A percentile compares a stretch with the other conserved stretches of the same genome.
Evolutionary conservation across 2,329 filamentous ascomycete genomes (phyloP).

Genomic region (Exserohilum rostratum): DNA sequence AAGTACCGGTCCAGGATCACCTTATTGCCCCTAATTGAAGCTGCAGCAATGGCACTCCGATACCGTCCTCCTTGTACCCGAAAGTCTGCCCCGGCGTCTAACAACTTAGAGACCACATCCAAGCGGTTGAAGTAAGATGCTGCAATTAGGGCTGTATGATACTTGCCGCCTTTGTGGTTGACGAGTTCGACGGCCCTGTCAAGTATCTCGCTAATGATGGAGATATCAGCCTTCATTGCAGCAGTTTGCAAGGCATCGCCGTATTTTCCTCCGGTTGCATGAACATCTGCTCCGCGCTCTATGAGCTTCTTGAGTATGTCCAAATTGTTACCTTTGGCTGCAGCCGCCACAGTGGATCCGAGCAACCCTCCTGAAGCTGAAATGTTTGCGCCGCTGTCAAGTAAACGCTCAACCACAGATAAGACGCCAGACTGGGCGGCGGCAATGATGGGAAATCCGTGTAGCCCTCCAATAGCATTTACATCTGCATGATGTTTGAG

Average conservation of each 20-base stretch:
- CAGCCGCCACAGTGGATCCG: constrained; percentile 25
- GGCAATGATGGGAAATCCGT: constrained; percentile 25
- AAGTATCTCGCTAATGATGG: constrained; percentile 24
- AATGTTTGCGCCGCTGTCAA: constrained; percentile 21
- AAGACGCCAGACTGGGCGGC: constrained; percentile 22
- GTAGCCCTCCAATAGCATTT: constrained; percentile 20
- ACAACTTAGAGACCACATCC: constrained; percentile 24
- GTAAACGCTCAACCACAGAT: constrained; percentile 15
- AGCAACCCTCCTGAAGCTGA: constrained; percentile 15
- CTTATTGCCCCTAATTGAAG: constrained; percentile 26
- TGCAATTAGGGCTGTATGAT: constrained; percentile 30
- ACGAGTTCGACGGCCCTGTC: constrained; percentile 20
- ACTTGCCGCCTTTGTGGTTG: constrained; percentile 24
- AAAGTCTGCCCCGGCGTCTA: constrained; percentile 29
- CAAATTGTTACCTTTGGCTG: constrained; percentile 18
- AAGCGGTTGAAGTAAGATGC: constrained; percentile 27
- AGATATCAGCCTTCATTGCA: constrained; percentile 17
- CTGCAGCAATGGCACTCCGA: constrained; percentile 24
- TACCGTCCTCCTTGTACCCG: constrained; percentile 22
- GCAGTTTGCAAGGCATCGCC: constrained; percentile 26
- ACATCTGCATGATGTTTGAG: constrained; percentile 24
- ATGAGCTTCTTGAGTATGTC: constrained; percentile 28
- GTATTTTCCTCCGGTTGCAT: constrained; percentile 24
- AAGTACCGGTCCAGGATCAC: constrained; percentile 22
- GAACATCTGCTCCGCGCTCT: constrained; percentile 27